Percentiles rank a stretch among this genome's conserved stretches.
These are phyloP conservation scores for Crithidia mellificae DNA, from an alignment of 208 protist species.

Conservation along the genomic window DNA sequence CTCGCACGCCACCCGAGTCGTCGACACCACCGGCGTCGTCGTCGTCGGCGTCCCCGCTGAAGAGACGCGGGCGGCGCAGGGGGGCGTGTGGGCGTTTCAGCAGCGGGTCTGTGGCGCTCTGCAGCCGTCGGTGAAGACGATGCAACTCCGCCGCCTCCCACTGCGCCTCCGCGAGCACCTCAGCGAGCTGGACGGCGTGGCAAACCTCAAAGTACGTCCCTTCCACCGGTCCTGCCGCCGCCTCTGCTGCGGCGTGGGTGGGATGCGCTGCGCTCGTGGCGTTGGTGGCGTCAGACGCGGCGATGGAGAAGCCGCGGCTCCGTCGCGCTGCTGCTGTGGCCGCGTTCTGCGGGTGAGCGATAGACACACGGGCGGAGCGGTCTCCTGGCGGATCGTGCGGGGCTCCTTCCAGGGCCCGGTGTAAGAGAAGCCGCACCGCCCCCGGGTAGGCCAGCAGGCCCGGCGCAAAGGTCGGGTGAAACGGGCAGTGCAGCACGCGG, in stretches of 20 bases:
- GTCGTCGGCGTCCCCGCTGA: neutral
- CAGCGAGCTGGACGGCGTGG: conserved; percentile 28
- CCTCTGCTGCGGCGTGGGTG: no score
- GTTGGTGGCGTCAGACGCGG: neutral
- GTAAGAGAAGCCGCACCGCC: conserved; percentile 26
- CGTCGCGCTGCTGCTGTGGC: neutral
- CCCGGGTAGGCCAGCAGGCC: conserved; percentile 18
- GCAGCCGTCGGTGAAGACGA: conserved; percentile 2
- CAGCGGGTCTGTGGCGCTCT: neutral
- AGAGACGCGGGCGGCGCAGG: neutral
- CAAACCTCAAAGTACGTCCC: conserved; percentile 32
- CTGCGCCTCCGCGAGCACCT: conserved; percentile 25
- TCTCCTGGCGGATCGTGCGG: neutral
- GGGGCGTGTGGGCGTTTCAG: no score
- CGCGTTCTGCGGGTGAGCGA: neutral
- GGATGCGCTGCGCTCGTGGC: neutral
- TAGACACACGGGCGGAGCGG: neutral
- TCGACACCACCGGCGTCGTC: neutral
- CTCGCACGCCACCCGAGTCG: no score
- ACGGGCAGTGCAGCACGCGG: neutral
- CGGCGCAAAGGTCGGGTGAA: neutral
- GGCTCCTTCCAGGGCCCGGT: conserved; percentile 26
- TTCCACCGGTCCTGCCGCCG: conserved; percentile 2
- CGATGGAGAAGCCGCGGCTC: neutral
- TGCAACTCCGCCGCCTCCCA: conserved; percentile 32